Evolutionary conservation across 345 rosid genomes (phyloP), one percentile per base, ranked within the genome.

Genomic region (Stellera chamaejasme): DNA sequence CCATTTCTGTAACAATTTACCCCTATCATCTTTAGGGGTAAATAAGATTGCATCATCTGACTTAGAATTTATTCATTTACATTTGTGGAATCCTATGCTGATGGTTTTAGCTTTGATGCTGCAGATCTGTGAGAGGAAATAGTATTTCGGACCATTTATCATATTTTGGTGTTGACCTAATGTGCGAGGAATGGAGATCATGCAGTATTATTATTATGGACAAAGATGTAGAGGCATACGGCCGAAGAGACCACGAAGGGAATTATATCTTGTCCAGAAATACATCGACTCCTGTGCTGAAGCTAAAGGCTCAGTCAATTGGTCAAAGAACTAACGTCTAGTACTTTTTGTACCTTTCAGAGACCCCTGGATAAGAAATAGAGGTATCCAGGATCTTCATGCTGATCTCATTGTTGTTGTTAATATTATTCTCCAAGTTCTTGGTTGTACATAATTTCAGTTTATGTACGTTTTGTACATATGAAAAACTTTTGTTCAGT

Each of bases 121-220:
- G 66, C 77, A 92, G 97, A 66, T 93, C 97, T 0, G 97, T 93
- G 66, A 61, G 61, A 13, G 95, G 99, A 14, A 78, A 59, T 56
- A 89, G 96, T 75, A 68, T 88, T 10, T 53, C 73, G 0, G 98
- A 92, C 74, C 95, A 92, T 72, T 68, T 92, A 61, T 47, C 13
- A 9, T 92, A 92, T 61, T 85, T 68, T 60, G 95, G 98, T 55
- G 73, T 88, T n/a, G 77, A 73, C 2, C 60, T 88, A 53, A 71
- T 55, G 72, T 82, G 85, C 19, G 72, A 69, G 48, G 41, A 71
- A 25, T 80, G 83, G 85, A 77, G 78, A 63, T 79, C 83, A 39
- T 88, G 92, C 72, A 74, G 76, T 45, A 32, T 32, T 32, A 83
- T 85, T 39, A 88, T 88, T 65, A 79, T 76, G 87, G 76, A 74